A percentile compares a stretch with the other conserved stretches of the same genome.
Conservation (phyloP, 1,284 basidiomycete genomes). For the Trametes hirsuta region DNA sequence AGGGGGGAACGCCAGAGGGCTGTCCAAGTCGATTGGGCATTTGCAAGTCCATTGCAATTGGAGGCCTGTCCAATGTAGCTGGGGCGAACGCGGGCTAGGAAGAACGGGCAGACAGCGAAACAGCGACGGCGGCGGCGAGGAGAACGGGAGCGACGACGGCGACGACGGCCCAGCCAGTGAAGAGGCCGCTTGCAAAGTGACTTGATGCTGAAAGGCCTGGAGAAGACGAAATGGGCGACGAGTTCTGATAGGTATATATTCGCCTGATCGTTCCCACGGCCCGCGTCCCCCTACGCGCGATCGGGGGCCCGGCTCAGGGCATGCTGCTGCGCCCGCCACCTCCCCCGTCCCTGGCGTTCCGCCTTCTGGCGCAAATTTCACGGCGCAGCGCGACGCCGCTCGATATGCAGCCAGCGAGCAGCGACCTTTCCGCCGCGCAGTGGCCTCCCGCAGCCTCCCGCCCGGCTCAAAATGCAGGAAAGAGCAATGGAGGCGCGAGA, state of each 20-base stretch:
- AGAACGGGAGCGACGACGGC: constrained; percentile 1
- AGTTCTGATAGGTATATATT: constrained; percentile 20
- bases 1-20: constrained; percentile 20
- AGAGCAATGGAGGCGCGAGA: background rate
- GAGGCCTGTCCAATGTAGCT: constrained; percentile 36
- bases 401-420: background rate
- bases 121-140: background rate
- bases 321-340: constrained; percentile 8
- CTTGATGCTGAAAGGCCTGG: constrained; percentile 20
- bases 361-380: background rate
- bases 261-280: constrained; percentile 25
- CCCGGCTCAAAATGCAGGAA: background rate
- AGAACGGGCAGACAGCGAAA: background rate
- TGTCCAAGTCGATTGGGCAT: constrained; percentile 30
- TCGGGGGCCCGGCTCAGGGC: constrained; percentile 10
- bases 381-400: background rate
- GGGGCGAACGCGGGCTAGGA: constrained; percentile 3
- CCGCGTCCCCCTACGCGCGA: constrained; percentile 5
- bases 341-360: background rate
- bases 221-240: constrained; percentile 11
- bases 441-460: background rate
- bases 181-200: constrained; percentile 12
- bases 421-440: background rate
- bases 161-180: constrained; percentile 12
- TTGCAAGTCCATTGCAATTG: constrained; percentile 35